Percentiles rank a stretch among this genome's conserved stretches.
Evolutionary conservation across 441 rosid species (phyloP).

Genomic region (Omphalea diandra): DNA sequence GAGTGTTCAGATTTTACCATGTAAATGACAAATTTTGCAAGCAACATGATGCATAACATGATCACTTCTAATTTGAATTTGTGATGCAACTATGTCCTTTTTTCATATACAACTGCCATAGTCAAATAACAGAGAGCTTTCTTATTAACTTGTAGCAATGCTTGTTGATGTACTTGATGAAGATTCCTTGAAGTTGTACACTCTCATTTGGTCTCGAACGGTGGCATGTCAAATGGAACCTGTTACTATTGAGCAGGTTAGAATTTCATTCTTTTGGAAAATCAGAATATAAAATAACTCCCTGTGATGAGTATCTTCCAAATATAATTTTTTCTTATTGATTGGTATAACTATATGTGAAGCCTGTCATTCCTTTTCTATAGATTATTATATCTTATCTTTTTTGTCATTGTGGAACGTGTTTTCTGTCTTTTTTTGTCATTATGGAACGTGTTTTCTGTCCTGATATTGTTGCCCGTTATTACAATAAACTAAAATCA

Average conservation of each 20-base stretch:
- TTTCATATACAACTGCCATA: conserved; percentile 2
- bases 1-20: conserved; percentile 69
- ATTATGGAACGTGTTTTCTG: background rate
- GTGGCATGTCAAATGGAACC: conserved; percentile 98
- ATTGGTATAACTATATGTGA: background rate
- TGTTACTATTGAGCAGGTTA: conserved; percentile 67
- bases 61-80: conserved; percentile 10
- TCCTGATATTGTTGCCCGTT: background rate
- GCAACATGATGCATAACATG: conserved; percentile 17
- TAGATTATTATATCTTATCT: background rate
- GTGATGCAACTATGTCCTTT: conserved; percentile 18
- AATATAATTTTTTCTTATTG: no score
- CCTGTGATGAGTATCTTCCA: background rate
- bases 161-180: conserved; percentile 75
- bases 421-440: background rate
- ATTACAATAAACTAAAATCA: background rate
- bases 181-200: conserved; percentile 84
- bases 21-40: conserved; percentile 41
- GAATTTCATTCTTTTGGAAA: conserved; percentile 18
- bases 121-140: conserved; percentile 22
- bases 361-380: background rate
- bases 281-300: background rate
- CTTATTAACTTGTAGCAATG: conserved; percentile 51
- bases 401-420: background rate
- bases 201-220: conserved; percentile 91